Base-by-base conservation (phyloP, 2,329 filamentous ascomycete genomes). In the Lomentospora prolificans region DNA sequence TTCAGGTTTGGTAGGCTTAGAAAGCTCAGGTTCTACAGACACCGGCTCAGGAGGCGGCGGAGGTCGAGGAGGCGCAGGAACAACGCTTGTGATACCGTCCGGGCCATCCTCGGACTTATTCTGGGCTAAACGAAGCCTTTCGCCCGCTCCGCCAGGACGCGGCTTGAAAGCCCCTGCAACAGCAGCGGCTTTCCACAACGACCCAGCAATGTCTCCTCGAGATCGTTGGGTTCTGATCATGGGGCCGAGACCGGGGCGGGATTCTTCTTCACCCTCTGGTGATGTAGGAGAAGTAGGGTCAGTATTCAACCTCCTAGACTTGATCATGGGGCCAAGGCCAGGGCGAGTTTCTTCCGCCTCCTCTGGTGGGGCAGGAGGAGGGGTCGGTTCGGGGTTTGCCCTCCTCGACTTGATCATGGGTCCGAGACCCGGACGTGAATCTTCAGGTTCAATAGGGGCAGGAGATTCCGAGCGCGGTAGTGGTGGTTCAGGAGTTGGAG, bases 11-110 rank as follows among this genome's bases (percentile, higher is more conserved):
- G 65, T 63, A 14, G 63, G 66, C 24, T 48, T 52, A 14, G 55
- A 50, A n/a, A 28, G 50, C n/a, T 56, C 56, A 4, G 52, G 28
- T 27, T 41, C 63, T 66, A 59, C 55, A 56, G 67, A 41, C 5
- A 61, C 55, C 4, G 57, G 53, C 12, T 57, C 59, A 19, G 69
- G 62, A 19, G 68, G 58, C 4, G 63, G 62, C 33, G 62, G 52
- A 10, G 60, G 41, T 28, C 76, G 73, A 12, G 74, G 79, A 2
- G 91, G 90, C 3, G 90, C 88, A 24, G 89, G 89, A 22, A 96
- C 87, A 36, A 96, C 91, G 39, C 86, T 82, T 10, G 86, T 95
- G 60, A 96, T 95, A 2, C 91, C 92, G 71, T 96, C 91, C 5
- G 90, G 87, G 4, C 87, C 90, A 24, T 86, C 81, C 3, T 71